phyloP scores from a whole-genome alignment of 176 grass and related monocot species.

The bread wheat (Triticum aestivum) region DNA sequence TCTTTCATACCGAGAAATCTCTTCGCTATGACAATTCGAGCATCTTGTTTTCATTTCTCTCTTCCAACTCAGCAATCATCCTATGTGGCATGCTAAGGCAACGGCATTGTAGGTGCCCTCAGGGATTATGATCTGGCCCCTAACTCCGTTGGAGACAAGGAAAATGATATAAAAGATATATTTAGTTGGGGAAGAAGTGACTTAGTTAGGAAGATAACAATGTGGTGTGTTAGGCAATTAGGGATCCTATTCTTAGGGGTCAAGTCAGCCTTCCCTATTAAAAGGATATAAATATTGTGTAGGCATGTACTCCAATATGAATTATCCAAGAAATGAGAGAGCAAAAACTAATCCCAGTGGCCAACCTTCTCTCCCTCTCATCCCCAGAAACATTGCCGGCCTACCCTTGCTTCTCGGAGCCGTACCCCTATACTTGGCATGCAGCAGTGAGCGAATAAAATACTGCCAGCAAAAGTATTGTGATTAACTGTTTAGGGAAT shows the following conservation, averaged over 20 bases:
- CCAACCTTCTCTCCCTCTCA: too few relatives aligned
- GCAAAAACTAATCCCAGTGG: too few relatives aligned
- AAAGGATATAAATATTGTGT: background rate
- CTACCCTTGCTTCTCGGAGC: too few relatives aligned
- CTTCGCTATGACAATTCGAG: background rate
- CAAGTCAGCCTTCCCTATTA: background rate
- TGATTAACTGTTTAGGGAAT: background rate
- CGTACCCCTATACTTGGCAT: too few relatives aligned
- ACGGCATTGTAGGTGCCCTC: background rate
- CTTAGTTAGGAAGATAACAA: background rate
- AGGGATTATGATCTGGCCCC: too few relatives aligned
- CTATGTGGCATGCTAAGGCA: background rate
- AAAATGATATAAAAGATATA: conserved; percentile 5
- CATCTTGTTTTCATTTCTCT: background rate
- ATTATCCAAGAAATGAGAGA: background rate
- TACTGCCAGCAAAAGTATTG: background rate
- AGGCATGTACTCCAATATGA: background rate
- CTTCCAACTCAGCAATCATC: background rate
- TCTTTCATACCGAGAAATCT: too few relatives aligned
- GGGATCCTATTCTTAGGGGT: background rate
- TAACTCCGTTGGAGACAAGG: background rate
- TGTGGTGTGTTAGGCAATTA: background rate
- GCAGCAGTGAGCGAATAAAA: background rate
- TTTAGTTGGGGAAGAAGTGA: background rate
- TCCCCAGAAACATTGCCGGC: too few relatives aligned